Evolutionary conservation across 179 eudicot species (phyloP).

Genomic region (Corrigiola litoralis): DNA sequence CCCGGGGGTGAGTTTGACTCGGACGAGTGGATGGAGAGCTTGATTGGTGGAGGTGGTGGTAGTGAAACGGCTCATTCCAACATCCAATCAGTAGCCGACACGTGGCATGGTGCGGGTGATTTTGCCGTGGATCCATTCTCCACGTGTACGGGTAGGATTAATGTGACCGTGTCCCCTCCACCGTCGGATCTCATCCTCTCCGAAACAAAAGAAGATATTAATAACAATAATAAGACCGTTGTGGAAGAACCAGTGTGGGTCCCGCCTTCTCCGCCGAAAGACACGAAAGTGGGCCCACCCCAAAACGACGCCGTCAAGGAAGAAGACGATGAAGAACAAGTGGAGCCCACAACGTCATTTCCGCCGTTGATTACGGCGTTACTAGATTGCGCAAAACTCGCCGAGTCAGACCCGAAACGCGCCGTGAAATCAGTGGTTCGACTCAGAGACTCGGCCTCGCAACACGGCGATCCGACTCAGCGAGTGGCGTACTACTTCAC

Average conservation of each 20-base stretch:
- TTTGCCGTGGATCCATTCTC: conserved; percentile 51
- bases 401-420: conserved; percentile 40
- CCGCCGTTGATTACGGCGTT: conserved; percentile 46
- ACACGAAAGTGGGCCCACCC: conserved; percentile 3
- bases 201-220: conserved; percentile 20
- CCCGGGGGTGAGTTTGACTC: conserved; percentile 63
- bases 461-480: conserved; percentile 58
- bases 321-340: background rate
- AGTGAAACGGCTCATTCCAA: conserved; percentile 27
- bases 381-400: conserved; percentile 51
- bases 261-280: conserved; percentile 22
- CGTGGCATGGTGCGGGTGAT: conserved; percentile 43
- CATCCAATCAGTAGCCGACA: conserved; percentile 39
- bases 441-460: conserved; percentile 39
- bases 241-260: conserved; percentile 17
- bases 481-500: conserved; percentile 59
- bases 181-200: conserved; percentile 57
- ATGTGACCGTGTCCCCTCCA: conserved; percentile 30
- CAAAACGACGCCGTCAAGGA: conserved; percentile 27
- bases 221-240: conserved; percentile 22
- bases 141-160: conserved; percentile 42
- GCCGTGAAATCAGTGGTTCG: conserved; percentile 42
- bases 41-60: conserved; percentile 52
- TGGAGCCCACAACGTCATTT: conserved; percentile 2
- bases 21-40: conserved; percentile 91